These are phyloP conservation scores for Erodium chrysanthum DNA, from an alignment of 441 rosid species.

Conservation along the genomic window DNA sequence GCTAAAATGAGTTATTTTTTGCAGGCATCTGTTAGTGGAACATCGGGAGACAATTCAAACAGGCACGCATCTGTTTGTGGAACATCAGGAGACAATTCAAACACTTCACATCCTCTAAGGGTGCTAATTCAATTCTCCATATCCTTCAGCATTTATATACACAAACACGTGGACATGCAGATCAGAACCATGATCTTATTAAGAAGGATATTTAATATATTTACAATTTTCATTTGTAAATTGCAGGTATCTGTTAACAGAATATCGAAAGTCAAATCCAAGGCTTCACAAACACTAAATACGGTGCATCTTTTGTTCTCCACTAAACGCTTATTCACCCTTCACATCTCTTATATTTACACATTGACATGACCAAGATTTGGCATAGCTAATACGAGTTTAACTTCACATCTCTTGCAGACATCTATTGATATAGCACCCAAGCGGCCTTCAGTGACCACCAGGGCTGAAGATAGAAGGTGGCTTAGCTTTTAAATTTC, in stretches of 20 bases:
- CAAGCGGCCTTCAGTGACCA: slow-evolving; percentile 27
- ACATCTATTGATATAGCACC: slow-evolving; percentile 35
- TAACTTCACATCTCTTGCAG: slow-evolving; percentile 32
- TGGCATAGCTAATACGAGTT: slow-evolving; percentile 15
- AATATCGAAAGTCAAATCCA: not conserved
- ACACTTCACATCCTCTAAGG: not conserved
- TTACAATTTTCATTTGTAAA: not conserved
- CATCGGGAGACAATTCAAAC: not conserved
- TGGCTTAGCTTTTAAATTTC: slow-evolving; percentile 13
- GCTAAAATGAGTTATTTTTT: not conserved
- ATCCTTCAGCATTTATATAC: not conserved
- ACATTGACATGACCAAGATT: not conserved
- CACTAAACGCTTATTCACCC: not conserved
- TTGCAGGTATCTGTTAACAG: not conserved
- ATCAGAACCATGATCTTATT: not conserved
- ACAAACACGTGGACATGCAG: not conserved
- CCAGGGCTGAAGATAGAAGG: slow-evolving; percentile 44
- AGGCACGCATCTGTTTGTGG: no score
- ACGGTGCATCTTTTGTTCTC: not conserved
- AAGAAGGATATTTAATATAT: no score
- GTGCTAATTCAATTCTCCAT: not conserved
- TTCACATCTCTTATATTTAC: not conserved
- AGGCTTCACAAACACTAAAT: not conserved
- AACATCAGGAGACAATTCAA: not conserved
- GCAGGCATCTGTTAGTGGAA: not conserved